A percentile compares a stretch with the other conserved stretches of the same genome.
Evolutionary conservation across 352 stramenopile species (phyloP).

Genomic region (Plasmopara viticola): DNA sequence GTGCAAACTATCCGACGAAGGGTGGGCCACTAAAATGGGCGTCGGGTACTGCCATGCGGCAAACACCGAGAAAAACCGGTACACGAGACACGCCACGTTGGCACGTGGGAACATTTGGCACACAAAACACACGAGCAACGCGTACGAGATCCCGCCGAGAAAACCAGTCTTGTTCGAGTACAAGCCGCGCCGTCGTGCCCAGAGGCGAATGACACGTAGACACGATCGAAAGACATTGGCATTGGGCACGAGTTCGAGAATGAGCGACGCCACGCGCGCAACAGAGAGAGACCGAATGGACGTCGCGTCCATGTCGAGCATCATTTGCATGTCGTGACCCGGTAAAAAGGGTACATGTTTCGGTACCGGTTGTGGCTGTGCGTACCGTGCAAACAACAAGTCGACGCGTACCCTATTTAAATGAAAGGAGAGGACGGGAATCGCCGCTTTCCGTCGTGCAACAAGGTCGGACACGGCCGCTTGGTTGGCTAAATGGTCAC

Average conservation of each 20-base stretch:
- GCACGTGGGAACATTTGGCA: constrained; percentile 85
- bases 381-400: constrained; percentile 70
- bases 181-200: constrained; percentile 64
- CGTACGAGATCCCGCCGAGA: constrained; percentile 79
- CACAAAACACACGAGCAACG: constrained; percentile 78
- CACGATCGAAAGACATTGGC: constrained; percentile 58
- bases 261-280: constrained; percentile 67
- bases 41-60: constrained; percentile 78
- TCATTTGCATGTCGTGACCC: constrained; percentile 60
- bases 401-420: constrained; percentile 63
- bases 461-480: constrained; percentile 52
- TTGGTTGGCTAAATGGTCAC: constrained; percentile 37
- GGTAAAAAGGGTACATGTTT: constrained; percentile 61
- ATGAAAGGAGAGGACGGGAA: constrained; percentile 72
- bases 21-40: constrained; percentile 67
- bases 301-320: constrained; percentile 61
- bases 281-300: constrained; percentile 77
- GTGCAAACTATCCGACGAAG: constrained; percentile 29
- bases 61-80: constrained; percentile 78
- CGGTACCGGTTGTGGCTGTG: constrained; percentile 47
- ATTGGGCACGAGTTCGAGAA: constrained; percentile 78
- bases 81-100: constrained; percentile 57
- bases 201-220: constrained; percentile 68
- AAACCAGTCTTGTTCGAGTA: constrained; percentile 85
- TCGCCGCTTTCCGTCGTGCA: constrained; percentile 60